Conservation (phyloP, 108 stramenopile genomes). For the Craspedostauros australis region DNA sequence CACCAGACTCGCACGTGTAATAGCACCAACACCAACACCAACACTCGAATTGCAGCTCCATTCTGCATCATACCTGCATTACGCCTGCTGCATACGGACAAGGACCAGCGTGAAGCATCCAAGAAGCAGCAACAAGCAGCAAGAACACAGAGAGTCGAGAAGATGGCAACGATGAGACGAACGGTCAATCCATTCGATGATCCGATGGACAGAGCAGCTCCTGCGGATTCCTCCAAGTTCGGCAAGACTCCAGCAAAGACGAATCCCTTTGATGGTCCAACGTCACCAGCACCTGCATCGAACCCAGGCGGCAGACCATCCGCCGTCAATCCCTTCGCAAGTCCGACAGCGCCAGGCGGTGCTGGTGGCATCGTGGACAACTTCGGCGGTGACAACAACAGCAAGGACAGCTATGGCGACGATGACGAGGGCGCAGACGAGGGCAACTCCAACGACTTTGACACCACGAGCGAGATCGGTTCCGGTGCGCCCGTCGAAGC, state of each 20-base stretch:
- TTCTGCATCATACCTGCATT: too few species aligned
- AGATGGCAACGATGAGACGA: not conserved
- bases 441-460: not conserved
- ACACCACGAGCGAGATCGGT: not conserved
- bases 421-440: not conserved
- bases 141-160: too few species aligned
- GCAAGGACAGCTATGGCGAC: too few species aligned
- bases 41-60: too few species aligned
- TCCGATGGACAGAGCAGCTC: constrained; percentile 9
- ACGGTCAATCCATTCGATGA: constrained; percentile 14
- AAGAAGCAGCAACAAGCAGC: too few species aligned
- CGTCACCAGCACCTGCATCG: not conserved
- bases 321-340: constrained; percentile 4
- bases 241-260: not conserved
- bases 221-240: constrained; percentile 7
- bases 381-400: too few species aligned
- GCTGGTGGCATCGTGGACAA: too few species aligned
- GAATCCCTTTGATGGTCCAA: constrained; percentile 2
- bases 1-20: too few species aligned
- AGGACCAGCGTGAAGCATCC: too few species aligned
- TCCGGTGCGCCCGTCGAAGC: constrained; percentile 45
- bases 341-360: too few species aligned
- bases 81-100: too few species aligned
- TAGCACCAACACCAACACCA: too few species aligned
- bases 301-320: not conserved